phyloP scores from a whole-genome alignment of 2,329 filamentous ascomycete species.

The Monilinia laxa region DNA sequence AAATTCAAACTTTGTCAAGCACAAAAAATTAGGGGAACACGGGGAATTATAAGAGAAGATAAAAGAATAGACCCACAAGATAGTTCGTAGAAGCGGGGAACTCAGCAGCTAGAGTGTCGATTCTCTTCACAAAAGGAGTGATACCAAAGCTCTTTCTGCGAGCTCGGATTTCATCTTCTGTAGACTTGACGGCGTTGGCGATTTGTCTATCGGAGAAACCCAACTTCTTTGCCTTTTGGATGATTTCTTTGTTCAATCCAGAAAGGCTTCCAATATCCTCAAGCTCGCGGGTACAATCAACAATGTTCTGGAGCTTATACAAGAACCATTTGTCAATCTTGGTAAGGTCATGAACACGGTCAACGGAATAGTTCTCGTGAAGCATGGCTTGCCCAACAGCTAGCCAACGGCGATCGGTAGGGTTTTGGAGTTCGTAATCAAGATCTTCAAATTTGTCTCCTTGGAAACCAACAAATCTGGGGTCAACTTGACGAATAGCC shows the following conservation, averaged over 20 bases:
- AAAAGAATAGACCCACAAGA: constrained; percentile 45
- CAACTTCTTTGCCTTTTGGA: constrained; percentile 92
- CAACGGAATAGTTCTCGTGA: constrained; percentile 92
- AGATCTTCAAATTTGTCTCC: constrained; percentile 92
- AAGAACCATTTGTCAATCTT: constrained; percentile 99
- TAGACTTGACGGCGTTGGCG: constrained; percentile 76
- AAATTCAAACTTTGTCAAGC: neutral
- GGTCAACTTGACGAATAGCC: constrained; percentile 95
- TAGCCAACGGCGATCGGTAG: constrained; percentile 94
- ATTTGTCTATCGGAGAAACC: constrained; percentile 98
- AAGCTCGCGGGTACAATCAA: constrained; percentile 83
- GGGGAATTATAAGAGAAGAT: neutral
- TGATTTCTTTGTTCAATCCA: constrained; percentile 81
- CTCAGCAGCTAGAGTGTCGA: constrained; percentile 94
- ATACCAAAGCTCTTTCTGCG: constrained; percentile 83
- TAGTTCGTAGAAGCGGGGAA: constrained; percentile 96
- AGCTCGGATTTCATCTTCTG: constrained; percentile 86
- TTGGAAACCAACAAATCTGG: constrained; percentile 88
- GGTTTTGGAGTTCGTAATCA: constrained; percentile 85
- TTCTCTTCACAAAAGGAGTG: constrained; percentile 95
- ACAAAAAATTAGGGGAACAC: neutral
- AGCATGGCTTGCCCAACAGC: constrained; percentile 97
- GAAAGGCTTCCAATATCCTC: constrained; percentile 80
- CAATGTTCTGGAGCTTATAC: constrained; percentile 96
- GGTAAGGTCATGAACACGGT: constrained; percentile 86